phyloP scores from a whole-genome alignment of 2,329 filamentous ascomycete species.

The Phialemonium atrogriseum region DNA sequence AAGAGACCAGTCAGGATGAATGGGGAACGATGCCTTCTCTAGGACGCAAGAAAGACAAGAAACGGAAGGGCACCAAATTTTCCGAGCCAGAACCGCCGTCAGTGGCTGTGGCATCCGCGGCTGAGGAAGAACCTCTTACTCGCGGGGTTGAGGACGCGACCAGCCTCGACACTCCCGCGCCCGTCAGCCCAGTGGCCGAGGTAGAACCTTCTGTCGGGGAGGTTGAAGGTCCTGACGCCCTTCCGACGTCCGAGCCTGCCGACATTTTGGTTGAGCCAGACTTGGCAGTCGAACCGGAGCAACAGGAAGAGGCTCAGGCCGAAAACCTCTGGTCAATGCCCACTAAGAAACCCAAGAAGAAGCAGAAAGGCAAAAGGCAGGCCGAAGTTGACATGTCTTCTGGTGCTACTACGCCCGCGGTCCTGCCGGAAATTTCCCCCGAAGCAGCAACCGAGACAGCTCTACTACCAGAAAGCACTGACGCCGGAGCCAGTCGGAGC shows the following conservation, averaged over 20 bases:
- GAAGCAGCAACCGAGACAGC: not conserved
- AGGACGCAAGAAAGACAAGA: conserved; percentile 10
- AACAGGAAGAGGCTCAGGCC: not conserved
- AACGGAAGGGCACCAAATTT: conserved; percentile 7
- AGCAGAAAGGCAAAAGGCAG: conserved; percentile 18
- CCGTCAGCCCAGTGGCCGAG: too few relatives aligned
- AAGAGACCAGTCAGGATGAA: too few relatives aligned
- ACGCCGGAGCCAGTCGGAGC: too few relatives aligned
- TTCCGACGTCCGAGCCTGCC: not conserved
- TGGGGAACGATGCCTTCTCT: too few relatives aligned
- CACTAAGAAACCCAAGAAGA: conserved; percentile 28
- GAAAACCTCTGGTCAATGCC: conserved; percentile 13
- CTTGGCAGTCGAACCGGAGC: conserved; percentile 6
- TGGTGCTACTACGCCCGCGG: conserved; percentile 6
- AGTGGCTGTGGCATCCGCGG: conserved; percentile 8
- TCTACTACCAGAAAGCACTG: too few relatives aligned
- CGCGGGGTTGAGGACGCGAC: too few relatives aligned
- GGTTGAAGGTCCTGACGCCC: conserved; percentile 8
- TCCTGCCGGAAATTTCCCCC: conserved; percentile 3
- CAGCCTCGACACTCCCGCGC: too few relatives aligned
- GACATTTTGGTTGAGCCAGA: not conserved
- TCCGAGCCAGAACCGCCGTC: conserved; percentile 6
- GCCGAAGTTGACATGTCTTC: conserved; percentile 9
- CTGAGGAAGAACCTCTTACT: conserved; percentile 6
- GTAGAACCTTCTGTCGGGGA: too few relatives aligned